Conservation (phyloP, 2,329 filamentous ascomycete species). For the Penicillium sp. region DNA sequence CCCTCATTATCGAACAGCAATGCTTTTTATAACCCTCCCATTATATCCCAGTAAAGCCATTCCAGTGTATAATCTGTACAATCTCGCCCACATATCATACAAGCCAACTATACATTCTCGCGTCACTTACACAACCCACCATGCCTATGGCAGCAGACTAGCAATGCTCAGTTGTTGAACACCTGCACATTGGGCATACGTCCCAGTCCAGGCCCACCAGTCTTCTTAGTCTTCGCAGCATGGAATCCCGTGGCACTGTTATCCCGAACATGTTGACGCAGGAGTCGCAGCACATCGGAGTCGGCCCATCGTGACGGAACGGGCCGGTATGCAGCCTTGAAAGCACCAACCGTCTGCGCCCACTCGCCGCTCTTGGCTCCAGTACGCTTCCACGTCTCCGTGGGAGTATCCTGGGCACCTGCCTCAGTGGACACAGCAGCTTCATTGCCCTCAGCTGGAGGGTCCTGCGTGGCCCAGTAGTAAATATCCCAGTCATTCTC, state of each 20-base stretch:
- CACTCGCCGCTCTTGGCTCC: constrained; percentile 65
- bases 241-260: constrained; percentile 49
- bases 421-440: no score
- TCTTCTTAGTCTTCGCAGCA: constrained; percentile 33
- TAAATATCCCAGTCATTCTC: constrained; percentile 99
- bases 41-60: no score
- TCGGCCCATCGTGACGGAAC: constrained; percentile 78
- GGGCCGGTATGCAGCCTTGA: constrained; percentile 84
- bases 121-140: no score
- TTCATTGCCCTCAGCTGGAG: constrained; percentile 35
- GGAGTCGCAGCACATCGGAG: constrained; percentile 65
- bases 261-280: constrained; percentile 71
- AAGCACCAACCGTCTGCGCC: constrained; percentile 91
- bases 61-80: no score
- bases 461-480: constrained; percentile 94
- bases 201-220: constrained; percentile 37
- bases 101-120: no score
- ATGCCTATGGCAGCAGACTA: no score
- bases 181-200: constrained; percentile 42
- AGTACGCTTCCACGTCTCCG: constrained; percentile 44
- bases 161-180: no score
- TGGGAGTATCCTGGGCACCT: constrained; percentile 31
- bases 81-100: no score
- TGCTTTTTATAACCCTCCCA: no score
- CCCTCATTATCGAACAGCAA: no score